A percentile compares a stretch with the other conserved stretches of the same genome.
Evolutionary conservation across 371 early-diverging fungal species (phyloP).

Genomic region (Blastocladiella emersonii): DNA sequence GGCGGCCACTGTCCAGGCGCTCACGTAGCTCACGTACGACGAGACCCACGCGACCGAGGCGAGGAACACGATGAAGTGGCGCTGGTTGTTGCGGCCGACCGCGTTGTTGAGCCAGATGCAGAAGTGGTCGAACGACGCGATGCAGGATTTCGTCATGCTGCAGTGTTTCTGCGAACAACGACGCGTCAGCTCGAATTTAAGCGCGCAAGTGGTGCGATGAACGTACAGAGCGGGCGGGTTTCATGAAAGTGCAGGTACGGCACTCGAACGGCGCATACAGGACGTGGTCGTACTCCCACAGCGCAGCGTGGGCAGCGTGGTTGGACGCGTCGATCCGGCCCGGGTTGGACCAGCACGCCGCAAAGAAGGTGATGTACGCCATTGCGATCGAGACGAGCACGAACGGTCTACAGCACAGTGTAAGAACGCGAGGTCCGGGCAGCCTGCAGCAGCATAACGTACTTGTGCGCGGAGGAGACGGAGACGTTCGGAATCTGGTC

Average conservation of each 20-base stretch:
- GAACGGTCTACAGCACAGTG: constrained; percentile 17
- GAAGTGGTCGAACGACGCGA: constrained; percentile 55
- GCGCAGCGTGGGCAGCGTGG: background rate
- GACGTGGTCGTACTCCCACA: constrained; percentile 36
- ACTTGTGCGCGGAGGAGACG: background rate
- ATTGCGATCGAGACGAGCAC: constrained; percentile 35
- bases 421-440: background rate
- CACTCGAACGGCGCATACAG: constrained; percentile 47
- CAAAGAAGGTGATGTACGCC: constrained; percentile 37
- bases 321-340: background rate
- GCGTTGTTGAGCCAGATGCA: constrained; percentile 59
- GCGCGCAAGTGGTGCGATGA: background rate
- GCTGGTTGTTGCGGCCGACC: constrained; percentile 55
- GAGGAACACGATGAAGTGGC: constrained; percentile 52
- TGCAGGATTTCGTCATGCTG: constrained; percentile 52
- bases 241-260: constrained; percentile 46
- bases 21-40: constrained; percentile 46
- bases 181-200: constrained; percentile 48
- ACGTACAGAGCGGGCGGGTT: constrained; percentile 22
- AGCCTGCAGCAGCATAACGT: background rate
- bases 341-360: constrained; percentile 20
- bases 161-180: constrained; percentile 38
- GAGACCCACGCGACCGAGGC: constrained; percentile 41
- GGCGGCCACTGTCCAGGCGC: constrained; percentile 19
- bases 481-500: constrained; percentile 10